Evolutionary conservation across 805 yeast species (phyloP), one percentile per base, ranked within the genome.

Genomic region (Wickerhamomyces chambardii): DNA sequence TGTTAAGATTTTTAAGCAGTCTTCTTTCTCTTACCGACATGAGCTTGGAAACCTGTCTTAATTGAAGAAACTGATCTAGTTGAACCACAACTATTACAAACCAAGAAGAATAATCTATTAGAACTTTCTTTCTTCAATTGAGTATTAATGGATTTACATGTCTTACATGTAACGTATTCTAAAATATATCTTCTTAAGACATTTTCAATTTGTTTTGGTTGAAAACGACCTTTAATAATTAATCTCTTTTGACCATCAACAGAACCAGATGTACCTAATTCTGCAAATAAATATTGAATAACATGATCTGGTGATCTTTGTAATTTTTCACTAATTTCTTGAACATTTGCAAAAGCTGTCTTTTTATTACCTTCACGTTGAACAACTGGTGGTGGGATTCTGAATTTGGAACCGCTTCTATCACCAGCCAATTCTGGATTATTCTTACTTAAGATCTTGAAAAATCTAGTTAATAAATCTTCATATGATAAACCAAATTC

Each of bases 21-120:
- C 64, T 69, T 82, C 77, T 78, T 84, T 79, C 90, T 84, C 63
- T 83, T 81, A 50, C 95, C 95, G 53, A 85, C 79, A 57, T 84
- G 90, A 50, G 98, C 99, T 71, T 89, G 96, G 95, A 85, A 92
- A 82, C 99, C 99, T 33, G 97, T 85, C 78, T 94, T 92, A 64
- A 92, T 92, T 32, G 96, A 86, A 48, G 92, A 78, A 38, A 92
- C 99, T 34, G 97, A 87, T 68, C 96, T 82, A 33, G 97, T 79
- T 33, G 95, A 84, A 48, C 98, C 98, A 74, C 99, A 92, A 38
- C 95, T 84, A 59, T 89, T 87, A 73, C 99, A 92, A 53, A 89
- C 95, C 72, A 92, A 73, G 72, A 92, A 92, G 70, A 85, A 95
- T 66, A 92, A 75, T 71, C 99, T 84, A 71, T 89, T 92, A 40